Conservation (phyloP, 2,329 filamentous ascomycete species). For the Elsinoe australis region DNA sequence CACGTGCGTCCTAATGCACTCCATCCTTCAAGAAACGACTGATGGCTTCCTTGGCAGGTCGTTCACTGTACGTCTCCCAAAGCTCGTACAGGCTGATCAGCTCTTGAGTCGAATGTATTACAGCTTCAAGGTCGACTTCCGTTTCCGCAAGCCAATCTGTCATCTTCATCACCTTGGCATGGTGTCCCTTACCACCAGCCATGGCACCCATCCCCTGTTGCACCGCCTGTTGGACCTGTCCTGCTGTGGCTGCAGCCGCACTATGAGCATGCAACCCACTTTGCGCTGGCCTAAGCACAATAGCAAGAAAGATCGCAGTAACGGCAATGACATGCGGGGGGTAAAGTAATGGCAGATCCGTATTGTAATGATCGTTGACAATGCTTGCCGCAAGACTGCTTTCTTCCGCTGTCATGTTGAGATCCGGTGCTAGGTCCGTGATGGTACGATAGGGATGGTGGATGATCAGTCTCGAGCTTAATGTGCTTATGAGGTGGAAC, state of each 20-base stretch:
- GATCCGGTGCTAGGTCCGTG: constrained; percentile 59
- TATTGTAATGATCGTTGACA: constrained; percentile 88
- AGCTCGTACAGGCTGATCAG: constrained; percentile 81
- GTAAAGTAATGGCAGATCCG: constrained; percentile 78
- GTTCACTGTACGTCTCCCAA: constrained; percentile 60
- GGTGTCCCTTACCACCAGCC: constrained; percentile 21
- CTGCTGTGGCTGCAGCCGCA: constrained; percentile 24
- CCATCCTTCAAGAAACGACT: constrained; percentile 54
- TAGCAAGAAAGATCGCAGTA: constrained; percentile 72
- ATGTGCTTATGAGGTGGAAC: constrained; percentile 83
- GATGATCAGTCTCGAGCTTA: constrained; percentile 81
- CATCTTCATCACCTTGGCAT: constrained; percentile 37
- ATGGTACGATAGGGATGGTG: constrained; percentile 86
- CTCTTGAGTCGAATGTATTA: constrained; percentile 86
- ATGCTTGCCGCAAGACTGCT: constrained; percentile 68
- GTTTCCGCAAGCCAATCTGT: constrained; percentile 80
- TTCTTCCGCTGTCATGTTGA: constrained; percentile 71
- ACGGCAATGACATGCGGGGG: constrained; percentile 84
- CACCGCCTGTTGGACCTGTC: constrained; percentile 24
- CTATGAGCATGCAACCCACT: constrained; percentile 40
- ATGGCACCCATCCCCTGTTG: constrained; percentile 24
- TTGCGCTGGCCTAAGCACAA: constrained; percentile 67
- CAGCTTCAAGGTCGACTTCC: constrained; percentile 71
- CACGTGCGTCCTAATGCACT: constrained; percentile 1
- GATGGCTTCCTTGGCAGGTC: constrained; percentile 56